Conservation (phyloP, 2,329 filamentous ascomycete species). For the Leptosphaerulina australis region DNA sequence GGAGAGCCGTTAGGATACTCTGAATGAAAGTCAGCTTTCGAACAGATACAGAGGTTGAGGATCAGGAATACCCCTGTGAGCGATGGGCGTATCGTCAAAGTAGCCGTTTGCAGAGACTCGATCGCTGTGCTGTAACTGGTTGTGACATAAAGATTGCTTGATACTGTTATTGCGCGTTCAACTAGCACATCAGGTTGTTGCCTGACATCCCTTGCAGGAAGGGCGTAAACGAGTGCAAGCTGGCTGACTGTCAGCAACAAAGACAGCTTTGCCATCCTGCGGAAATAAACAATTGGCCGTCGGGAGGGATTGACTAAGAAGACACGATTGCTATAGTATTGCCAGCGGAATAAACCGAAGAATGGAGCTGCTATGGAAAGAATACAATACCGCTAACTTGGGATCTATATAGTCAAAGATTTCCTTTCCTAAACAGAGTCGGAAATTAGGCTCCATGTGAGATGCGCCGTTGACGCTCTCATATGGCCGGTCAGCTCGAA, state of each 20-base stretch:
- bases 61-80: constrained; percentile 36
- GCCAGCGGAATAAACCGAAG: constrained; percentile 36
- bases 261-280: constrained; percentile 37
- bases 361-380: constrained; percentile 34
- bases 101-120: constrained; percentile 37
- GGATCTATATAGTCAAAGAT: constrained; percentile 32
- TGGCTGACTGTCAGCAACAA: constrained; percentile 34
- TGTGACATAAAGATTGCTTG: constrained; percentile 30
- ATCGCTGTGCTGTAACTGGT: constrained; percentile 41
- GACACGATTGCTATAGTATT: constrained; percentile 9
- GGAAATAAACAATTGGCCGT: constrained; percentile 17
- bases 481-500: constrained; percentile 35
- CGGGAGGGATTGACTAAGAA: constrained; percentile 15
- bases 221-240: constrained; percentile 29
- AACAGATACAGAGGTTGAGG: background rate
- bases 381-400: constrained; percentile 21
- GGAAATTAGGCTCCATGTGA: constrained; percentile 28
- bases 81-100: constrained; percentile 31
- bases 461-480: constrained; percentile 23
- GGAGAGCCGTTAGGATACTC: constrained; percentile 42
- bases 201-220: constrained; percentile 30
- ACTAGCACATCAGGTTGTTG: constrained; percentile 17
- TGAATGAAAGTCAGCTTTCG: constrained; percentile 20
- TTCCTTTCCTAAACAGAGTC: constrained; percentile 12
- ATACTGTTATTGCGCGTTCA: constrained; percentile 33